phyloP scores from a whole-genome alignment of 495 filamentous ascomycete species.

The Xylaria venustula region DNA sequence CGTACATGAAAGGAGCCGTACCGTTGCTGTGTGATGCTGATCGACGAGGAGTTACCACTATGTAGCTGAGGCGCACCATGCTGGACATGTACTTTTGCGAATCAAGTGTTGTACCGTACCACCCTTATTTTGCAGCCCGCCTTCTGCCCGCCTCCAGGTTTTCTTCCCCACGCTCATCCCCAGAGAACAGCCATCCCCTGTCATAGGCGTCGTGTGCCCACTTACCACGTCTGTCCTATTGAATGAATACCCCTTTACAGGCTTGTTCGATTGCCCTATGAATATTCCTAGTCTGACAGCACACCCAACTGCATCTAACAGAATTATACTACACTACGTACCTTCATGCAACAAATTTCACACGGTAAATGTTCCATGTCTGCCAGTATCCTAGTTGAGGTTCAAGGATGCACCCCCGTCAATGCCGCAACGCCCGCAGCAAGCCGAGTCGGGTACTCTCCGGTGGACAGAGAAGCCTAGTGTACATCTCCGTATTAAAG shows the following conservation, averaged over 20 bases:
- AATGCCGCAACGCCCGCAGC: slow-evolving; percentile 7
- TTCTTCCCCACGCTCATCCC: slow-evolving; percentile 8
- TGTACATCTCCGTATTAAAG: not conserved
- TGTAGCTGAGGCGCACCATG: too few species aligned
- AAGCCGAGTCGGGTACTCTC: not conserved
- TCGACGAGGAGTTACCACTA: not conserved
- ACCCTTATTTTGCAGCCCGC: too few species aligned
- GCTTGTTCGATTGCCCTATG: not conserved
- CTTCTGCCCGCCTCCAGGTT: not conserved
- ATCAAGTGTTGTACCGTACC: not conserved
- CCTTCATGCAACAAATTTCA: not conserved
- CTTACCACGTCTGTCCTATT: slow-evolving; percentile 5
- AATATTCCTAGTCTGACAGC: not conserved
- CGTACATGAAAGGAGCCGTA: slow-evolving; percentile 7
- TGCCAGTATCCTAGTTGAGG: not conserved
- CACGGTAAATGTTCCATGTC: not conserved
- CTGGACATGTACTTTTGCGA: too few species aligned
- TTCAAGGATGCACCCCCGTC: not conserved
- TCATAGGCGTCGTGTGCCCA: slow-evolving; percentile 2
- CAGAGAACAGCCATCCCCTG: not conserved
- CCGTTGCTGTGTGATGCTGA: slow-evolving; percentile 2
- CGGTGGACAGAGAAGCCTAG: not conserved
- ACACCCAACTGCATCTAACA: not conserved
- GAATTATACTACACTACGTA: too few species aligned
- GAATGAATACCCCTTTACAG: slow-evolving; percentile 1